Conservation (phyloP, 148 eudicot species). For the Fagopyrum esculentum region DNA sequence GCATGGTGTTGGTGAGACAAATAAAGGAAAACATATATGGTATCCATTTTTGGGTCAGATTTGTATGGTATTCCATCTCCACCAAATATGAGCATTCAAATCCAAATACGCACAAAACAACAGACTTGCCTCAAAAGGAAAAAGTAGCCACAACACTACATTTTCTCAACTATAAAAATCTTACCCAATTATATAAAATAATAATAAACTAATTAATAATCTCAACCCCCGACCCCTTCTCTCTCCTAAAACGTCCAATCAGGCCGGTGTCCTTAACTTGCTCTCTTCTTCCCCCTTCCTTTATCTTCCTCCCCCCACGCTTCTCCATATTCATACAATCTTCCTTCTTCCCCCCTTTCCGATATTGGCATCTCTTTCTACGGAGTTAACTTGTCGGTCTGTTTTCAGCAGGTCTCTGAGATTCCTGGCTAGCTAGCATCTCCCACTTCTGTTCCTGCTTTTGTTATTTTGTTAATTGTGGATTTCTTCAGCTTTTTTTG, state of each 20-base stretch:
- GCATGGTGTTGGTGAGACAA: not conserved
- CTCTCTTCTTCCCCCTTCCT: slow-evolving; percentile 10
- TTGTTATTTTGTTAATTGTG: not conserved
- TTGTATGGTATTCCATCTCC: not conserved
- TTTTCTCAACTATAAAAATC: not conserved
- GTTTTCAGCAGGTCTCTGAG: not conserved
- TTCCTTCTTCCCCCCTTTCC: not conserved
- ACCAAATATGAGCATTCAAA: slow-evolving; percentile 7
- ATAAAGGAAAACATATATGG: not conserved
- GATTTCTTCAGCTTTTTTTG: not conserved
- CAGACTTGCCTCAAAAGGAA: slow-evolving; percentile 9
- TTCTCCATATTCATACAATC: slow-evolving; percentile 8
- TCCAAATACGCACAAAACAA: not conserved
- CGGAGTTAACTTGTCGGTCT: not conserved
- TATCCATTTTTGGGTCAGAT: slow-evolving; percentile 3
- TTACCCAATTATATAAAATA: not conserved
- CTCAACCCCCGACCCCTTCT: not conserved
- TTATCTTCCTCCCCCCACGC: slow-evolving; percentile 11
- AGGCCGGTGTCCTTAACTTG: slow-evolving; percentile 14
- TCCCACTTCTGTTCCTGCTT: not conserved
- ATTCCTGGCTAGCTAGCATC: not conserved
- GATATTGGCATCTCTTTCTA: not conserved
- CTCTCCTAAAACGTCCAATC: slow-evolving; percentile 14
- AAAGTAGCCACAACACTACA: not conserved
- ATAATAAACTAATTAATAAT: not conserved